Base-by-base conservation (phyloP, 2,329 filamentous ascomycete genomes). In the Trichoderma aggressivum region DNA sequence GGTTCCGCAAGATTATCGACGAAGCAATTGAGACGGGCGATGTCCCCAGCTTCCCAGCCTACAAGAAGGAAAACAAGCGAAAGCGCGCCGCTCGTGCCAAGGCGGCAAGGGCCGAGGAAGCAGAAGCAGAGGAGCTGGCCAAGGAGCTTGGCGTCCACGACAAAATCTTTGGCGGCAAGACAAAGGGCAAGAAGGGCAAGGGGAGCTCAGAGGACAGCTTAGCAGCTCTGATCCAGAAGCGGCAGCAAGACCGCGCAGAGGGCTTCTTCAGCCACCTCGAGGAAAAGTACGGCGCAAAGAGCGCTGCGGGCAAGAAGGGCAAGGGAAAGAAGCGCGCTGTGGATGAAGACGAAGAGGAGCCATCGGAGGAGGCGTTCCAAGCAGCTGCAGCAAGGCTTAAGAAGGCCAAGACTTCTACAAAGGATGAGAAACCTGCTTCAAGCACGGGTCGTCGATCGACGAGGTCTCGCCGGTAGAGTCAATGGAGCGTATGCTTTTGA, bases 1-100 rank as follows among this genome's bases (percentile, higher is more conserved):
- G 96, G 10, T 98, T 97, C 82, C 87, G 93, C 16, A 81, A 78
- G 18, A 93, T 97, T 58, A 94, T 99, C 69, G 89, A 97, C 77
- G 85, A 89, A 43, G 96, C 94, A 3, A 96, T 99, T 77, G 84
- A 86, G 43, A 85, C 83, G 5, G 88, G 89, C 1, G 88, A 92
- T 47, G 91, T 97, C 0, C 81, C 90, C 56, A 83, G 84, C 0
- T 94, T 90, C 79, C 83, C 86, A 24, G 86, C 86, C 6, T 99
- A 97, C 79, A 88, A 88, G 2, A 86, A 90, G 30, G 94, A 98
- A 82, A 87, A 86, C n/a, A 89, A 90, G 76, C 88, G 86, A 77
- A 88, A 88, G 68, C 88, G 87, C 72, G 82, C 88, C 70, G 84
- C 84, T 56, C 85, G 92, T 55, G 78, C 87, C 70, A 89, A 87